Conservation (phyloP, 2,329 filamentous ascomycete genomes). For the Colletotrichum orchidophilum region DNA sequence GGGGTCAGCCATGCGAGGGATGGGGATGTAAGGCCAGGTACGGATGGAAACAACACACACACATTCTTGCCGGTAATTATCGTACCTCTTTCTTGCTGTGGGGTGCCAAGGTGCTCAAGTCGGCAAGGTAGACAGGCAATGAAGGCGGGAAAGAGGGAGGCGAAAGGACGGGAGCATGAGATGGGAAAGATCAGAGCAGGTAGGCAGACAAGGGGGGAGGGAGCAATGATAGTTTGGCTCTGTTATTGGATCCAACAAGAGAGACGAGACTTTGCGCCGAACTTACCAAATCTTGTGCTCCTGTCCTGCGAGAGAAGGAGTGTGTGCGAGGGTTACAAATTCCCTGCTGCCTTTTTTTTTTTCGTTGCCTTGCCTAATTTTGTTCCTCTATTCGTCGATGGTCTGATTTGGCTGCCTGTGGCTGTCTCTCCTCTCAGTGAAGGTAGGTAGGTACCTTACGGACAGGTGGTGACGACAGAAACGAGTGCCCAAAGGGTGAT, state of each 20-base stretch:
- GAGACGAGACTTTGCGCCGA: not conserved
- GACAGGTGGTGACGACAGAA: not conserved
- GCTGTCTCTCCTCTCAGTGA: not conserved
- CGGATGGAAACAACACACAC: not conserved
- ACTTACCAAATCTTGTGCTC: not conserved
- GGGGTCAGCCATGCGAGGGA: not conserved
- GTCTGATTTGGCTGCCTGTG: not conserved
- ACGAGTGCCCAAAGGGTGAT: not conserved
- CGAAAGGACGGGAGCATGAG: not conserved
- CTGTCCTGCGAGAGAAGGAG: not conserved
- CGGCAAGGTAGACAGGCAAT: not conserved
- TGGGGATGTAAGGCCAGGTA: not conserved
- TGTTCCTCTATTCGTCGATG: too few species aligned
- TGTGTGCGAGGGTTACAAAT: not conserved
- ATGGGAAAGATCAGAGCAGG: not conserved
- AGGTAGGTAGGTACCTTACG: not conserved
- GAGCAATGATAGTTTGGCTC: not conserved
- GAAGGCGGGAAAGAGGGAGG: not conserved
- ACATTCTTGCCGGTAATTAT: not conserved
- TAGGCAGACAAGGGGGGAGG: not conserved
- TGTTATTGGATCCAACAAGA: not conserved
- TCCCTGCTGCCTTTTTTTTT: not conserved
- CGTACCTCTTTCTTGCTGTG: not conserved
- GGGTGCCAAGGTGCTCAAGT: not conserved
- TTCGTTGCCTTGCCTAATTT: not conserved